A percentile compares a stretch with the other conserved stretches of the same genome.
Conservation (phyloP, 306 rosid species). For the Vicia sativa region DNA sequence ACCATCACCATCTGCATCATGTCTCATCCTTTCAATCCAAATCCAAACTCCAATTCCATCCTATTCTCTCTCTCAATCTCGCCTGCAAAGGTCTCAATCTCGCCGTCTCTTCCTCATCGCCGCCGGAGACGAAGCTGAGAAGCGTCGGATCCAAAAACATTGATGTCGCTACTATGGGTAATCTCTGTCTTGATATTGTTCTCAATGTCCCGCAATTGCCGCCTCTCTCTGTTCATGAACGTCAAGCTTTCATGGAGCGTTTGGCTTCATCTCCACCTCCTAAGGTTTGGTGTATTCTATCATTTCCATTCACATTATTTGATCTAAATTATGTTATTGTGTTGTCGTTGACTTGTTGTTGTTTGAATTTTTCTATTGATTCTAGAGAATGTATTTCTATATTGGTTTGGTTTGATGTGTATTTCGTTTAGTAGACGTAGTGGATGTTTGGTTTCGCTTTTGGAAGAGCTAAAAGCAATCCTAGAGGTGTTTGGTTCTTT, state of each 20-base stretch:
- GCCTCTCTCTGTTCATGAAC: constrained; percentile 56
- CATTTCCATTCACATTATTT: too few species aligned
- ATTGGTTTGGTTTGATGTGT: too few species aligned
- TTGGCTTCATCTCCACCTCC: constrained; percentile 80
- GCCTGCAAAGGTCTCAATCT: constrained; percentile 46
- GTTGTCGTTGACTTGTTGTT: too few species aligned
- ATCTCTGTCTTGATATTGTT: constrained; percentile 90
- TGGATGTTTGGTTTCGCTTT: too few species aligned
- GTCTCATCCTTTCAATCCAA: constrained; percentile 38
- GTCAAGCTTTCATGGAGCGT: constrained; percentile 74
- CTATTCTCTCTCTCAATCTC: constrained; percentile 34
- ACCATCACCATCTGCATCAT: not conserved
- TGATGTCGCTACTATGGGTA: constrained; percentile 84
- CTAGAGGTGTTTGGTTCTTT: too few species aligned
- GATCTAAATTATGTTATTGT: too few species aligned
- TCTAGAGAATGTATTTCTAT: too few species aligned
- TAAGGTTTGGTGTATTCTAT: constrained; percentile 43
- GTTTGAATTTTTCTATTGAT: too few species aligned
- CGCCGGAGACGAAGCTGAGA: constrained; percentile 41
- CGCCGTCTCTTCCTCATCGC: constrained; percentile 34
- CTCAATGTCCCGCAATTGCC: constrained; percentile 83
- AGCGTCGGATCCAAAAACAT: constrained; percentile 48
- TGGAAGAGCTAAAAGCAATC: too few species aligned
- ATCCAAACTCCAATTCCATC: constrained; percentile 3
- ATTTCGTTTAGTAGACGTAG: too few species aligned